These are phyloP conservation scores for Quercus berberidifolia DNA, from an alignment of 306 rosid species.

Conservation along the genomic window DNA sequence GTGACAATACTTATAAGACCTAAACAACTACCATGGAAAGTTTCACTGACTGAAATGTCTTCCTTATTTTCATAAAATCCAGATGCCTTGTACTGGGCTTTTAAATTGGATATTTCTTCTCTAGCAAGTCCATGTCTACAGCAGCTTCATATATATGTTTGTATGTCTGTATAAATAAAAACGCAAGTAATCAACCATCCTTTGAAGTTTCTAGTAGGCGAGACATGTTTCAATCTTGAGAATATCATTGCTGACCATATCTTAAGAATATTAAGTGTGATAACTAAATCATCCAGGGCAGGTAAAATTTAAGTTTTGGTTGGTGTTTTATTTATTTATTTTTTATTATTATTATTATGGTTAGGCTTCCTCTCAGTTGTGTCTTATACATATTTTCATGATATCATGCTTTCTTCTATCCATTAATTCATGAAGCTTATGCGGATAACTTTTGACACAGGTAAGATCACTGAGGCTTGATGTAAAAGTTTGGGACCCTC, in stretches of 20 bases:
- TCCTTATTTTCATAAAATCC: not conserved
- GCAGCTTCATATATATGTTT: not conserved
- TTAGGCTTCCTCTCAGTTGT: not conserved
- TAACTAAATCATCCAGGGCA: not conserved
- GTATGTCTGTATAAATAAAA: not conserved
- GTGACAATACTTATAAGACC: not conserved
- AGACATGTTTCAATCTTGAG: not conserved
- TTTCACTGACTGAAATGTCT: not conserved
- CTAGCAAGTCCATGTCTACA: not conserved
- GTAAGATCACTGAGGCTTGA: constrained; percentile 80
- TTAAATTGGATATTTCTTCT: not conserved
- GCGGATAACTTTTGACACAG: constrained; percentile 39
- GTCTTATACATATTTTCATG: not conserved
- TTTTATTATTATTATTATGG: not conserved
- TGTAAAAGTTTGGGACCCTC: constrained; percentile 80
- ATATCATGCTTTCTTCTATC: not conserved
- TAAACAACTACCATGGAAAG: not conserved
- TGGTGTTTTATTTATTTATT: not conserved
- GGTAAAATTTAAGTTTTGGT: not conserved
- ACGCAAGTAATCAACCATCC: not conserved
- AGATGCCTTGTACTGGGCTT: not conserved
- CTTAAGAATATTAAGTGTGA: not conserved
- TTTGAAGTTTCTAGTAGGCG: not conserved
- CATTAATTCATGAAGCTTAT: constrained; percentile 22
- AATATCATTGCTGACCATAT: not conserved